phyloP scores from a whole-genome alignment of 2,329 filamentous ascomycete species.

The Zymoseptoria pseudotritici region DNA sequence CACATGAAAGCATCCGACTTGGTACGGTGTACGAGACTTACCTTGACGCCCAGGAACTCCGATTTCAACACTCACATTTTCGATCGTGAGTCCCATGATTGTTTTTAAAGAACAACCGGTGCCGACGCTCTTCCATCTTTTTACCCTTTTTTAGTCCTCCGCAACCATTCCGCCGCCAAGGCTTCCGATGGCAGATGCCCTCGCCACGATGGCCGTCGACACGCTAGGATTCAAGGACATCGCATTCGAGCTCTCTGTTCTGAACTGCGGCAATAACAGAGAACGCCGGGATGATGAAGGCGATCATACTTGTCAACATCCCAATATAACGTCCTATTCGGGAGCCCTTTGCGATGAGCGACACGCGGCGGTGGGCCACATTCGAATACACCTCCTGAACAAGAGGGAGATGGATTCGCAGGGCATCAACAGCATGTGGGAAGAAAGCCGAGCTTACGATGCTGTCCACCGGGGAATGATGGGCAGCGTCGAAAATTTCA shows the following conservation, averaged over 20 bases:
- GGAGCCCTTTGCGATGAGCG: background rate
- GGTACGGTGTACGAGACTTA: background rate
- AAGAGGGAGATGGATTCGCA: slow-evolving; percentile 1
- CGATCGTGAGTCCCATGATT: background rate
- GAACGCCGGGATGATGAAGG: background rate
- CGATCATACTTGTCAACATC: background rate
- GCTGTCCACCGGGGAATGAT: slow-evolving; percentile 7
- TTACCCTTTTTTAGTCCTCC: background rate
- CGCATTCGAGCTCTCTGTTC: background rate
- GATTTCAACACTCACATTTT: background rate
- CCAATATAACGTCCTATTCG: slow-evolving; percentile 1
- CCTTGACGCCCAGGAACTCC: background rate
- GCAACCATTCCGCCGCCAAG: background rate
- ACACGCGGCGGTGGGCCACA: slow-evolving; percentile 2
- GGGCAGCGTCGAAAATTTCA: slow-evolving; percentile 16
- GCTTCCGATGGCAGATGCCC: background rate
- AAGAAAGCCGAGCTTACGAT: slow-evolving; percentile 13
- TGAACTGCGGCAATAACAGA: background rate
- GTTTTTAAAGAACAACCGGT: background rate
- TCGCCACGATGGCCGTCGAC: background rate
- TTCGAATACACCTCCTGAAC: slow-evolving; percentile 5
- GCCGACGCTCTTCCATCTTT: background rate
- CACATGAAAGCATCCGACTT: background rate
- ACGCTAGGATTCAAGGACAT: background rate
- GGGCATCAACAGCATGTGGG: slow-evolving; percentile 7